A percentile compares a stretch with the other conserved stretches of the same genome.
phyloP scores from a whole-genome alignment of 768 basidiomycete species.

The Hygrocybe coccinea region DNA sequence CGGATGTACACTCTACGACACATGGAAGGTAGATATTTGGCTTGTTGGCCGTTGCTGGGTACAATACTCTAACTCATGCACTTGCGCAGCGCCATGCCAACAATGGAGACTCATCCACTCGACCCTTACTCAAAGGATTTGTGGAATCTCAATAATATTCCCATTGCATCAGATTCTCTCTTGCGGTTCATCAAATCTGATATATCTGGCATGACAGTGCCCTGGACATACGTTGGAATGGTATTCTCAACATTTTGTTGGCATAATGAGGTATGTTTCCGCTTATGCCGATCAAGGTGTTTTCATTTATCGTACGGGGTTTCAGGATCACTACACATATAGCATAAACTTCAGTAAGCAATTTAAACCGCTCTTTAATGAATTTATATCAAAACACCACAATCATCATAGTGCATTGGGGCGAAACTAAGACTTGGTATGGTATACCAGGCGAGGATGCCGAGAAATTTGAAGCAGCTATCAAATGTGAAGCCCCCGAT shows the following conservation, averaged over 20 bases:
- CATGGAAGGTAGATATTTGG: slow-evolving; percentile 75
- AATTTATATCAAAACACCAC: slow-evolving; percentile 17
- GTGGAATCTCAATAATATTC: slow-evolving; percentile 98
- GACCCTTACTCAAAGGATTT: slow-evolving; percentile 83
- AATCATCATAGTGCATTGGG: slow-evolving; percentile 81
- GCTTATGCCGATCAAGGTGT: not conserved
- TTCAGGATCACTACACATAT: slow-evolving; percentile 94
- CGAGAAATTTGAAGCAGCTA: slow-evolving; percentile 93
- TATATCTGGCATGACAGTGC: slow-evolving; percentile 99
- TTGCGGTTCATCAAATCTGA: slow-evolving; percentile 97
- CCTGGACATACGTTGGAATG: slow-evolving; percentile 99
- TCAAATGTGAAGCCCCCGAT: slow-evolving; percentile 92
- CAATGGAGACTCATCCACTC: slow-evolving; percentile 87
- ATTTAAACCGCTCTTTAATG: slow-evolving; percentile 12
- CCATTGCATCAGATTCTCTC: slow-evolving; percentile 87
- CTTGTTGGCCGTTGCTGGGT: not conserved
- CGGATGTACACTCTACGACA: slow-evolving; percentile 95
- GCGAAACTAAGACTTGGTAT: slow-evolving; percentile 99
- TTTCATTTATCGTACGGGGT: not conserved
- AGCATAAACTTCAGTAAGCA: slow-evolving; percentile 87
- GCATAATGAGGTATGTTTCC: slow-evolving; percentile 83
- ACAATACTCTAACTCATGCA: not conserved
- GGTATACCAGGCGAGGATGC: slow-evolving; percentile 95
- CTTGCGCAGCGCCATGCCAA: slow-evolving; percentile 79
- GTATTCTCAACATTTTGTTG: slow-evolving; percentile 98